Conservation (phyloP, 2,329 filamentous ascomycete genomes). For the Pseudopithomyces chartarum region DNA sequence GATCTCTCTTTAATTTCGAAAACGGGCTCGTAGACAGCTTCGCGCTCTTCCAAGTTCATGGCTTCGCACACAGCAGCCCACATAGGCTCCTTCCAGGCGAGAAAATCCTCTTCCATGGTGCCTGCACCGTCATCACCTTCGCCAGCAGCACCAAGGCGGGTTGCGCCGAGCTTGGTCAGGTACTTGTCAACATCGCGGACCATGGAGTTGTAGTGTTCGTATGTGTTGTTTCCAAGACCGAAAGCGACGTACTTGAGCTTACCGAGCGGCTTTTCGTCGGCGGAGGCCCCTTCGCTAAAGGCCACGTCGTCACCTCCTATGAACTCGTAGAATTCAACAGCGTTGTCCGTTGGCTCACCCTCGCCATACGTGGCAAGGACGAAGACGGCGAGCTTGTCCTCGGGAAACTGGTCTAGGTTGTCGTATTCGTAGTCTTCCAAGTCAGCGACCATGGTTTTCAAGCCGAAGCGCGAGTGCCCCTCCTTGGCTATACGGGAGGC, state of each 20-base stretch:
- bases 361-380: constrained; percentile 97
- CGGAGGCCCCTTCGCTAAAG: constrained; percentile 72
- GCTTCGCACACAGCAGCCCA: constrained; percentile 83
- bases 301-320: constrained; percentile 78
- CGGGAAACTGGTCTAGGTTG: constrained; percentile 84
- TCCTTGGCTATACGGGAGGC: constrained; percentile 96
- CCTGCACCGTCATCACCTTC: constrained; percentile 97
- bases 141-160: constrained; percentile 83
- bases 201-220: constrained; percentile 99
- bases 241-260: constrained; percentile 95
- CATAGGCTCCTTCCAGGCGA: constrained; percentile 99
- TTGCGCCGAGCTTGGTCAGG: constrained; percentile 79
- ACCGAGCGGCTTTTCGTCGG: constrained; percentile 71
- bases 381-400: constrained; percentile 92
- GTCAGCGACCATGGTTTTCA: constrained; percentile 98
- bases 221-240: constrained; percentile 97
- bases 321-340: constrained; percentile 98
- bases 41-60: constrained; percentile 91
- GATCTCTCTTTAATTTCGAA: constrained; percentile 82
- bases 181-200: constrained; percentile 87
- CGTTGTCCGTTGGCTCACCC: constrained; percentile 97
- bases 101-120: constrained; percentile 99
- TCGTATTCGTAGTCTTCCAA: constrained; percentile 98
- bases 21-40: constrained; percentile 92
- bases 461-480: constrained; percentile 91